Base-by-base conservation (phyloP, 2,329 filamentous ascomycete species). In the Cercospora citrullina region DNA sequence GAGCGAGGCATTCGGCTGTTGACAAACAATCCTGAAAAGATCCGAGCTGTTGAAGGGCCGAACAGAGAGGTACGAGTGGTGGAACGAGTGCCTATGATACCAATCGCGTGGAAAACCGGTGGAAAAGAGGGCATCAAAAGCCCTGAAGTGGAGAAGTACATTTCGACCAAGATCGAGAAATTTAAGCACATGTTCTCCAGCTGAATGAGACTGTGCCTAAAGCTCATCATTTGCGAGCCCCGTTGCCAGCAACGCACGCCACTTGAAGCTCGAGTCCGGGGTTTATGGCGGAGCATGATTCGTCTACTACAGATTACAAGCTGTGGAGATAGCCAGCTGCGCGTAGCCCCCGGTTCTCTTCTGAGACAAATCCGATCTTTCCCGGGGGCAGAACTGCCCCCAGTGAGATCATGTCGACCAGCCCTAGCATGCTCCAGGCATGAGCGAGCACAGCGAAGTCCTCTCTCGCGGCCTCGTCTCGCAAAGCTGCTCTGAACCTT, bases 11-110 rank as follows among this genome's bases (percentile, higher is more conserved):
- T 98, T 63, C 85, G 92, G 39, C 82, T 99, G 61, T 82, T 99
- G 74, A 99, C 95, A 9, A 99, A 99, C 79, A 99, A 99, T 75
- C 95, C 95, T 0, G 95, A 99, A 75, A 99, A 99, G 83, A 92
- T 99, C 51, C 85, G 93, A 16, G 95, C 95, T 0, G 91, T 99
- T 0, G 95, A 99, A 79, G 95, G 95, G 0, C 94, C 94, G 0
- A 92, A 92, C 72, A 84, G 93, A 10, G 94, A 99, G 81, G 86
- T 99, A 12, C 86, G 91, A 8, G 95, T 99, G 2, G 91, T 87
- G 72, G 94, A 98, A 80, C 84, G 95, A 57, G 94, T 99, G 12
- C 90, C 94, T 1, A 99, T 99, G 95, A 90, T 99, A 67, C 95
- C 95, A 3, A 79, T 98, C 69, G 94, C 93, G 9, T 99, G 95